These are phyloP conservation scores for Lentinula sp. DNA, from an alignment of 768 basidiomycete species.

Conservation along the genomic window DNA sequence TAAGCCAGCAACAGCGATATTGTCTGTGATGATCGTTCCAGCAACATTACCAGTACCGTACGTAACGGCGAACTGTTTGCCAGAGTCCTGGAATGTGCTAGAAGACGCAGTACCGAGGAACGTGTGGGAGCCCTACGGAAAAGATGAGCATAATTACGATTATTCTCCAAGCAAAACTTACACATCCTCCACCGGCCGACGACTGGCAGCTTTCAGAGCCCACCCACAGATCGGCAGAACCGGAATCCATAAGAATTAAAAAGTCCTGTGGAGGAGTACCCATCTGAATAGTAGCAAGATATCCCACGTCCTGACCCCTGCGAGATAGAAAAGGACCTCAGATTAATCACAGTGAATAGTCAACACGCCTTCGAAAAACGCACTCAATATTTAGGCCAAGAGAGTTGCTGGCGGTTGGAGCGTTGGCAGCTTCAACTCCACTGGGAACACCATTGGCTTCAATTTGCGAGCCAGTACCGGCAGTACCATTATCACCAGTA, in stretches of 20 bases:
- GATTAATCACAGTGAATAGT: not conserved
- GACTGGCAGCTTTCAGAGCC: slow-evolving; percentile 48
- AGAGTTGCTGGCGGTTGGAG: slow-evolving; percentile 32
- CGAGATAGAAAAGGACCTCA: not conserved
- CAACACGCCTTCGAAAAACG: slow-evolving; percentile 11
- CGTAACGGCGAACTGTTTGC: slow-evolving; percentile 47
- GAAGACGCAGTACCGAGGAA: slow-evolving; percentile 61
- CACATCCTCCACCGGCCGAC: slow-evolving; percentile 33
- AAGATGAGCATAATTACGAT: not conserved
- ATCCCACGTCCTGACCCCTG: slow-evolving; percentile 42
- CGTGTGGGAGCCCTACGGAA: slow-evolving; percentile 51
- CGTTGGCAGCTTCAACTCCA: slow-evolving; percentile 5
- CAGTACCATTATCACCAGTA: not conserved
- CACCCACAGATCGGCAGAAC: slow-evolving; percentile 66
- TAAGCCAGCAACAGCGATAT: slow-evolving; percentile 59
- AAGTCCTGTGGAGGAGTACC: slow-evolving; percentile 61
- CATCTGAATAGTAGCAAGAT: slow-evolving; percentile 53
- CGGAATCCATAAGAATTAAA: slow-evolving; percentile 62
- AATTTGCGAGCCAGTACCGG: slow-evolving; percentile 5
- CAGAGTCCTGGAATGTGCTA: slow-evolving; percentile 51
- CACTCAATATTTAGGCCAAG: slow-evolving; percentile 70
- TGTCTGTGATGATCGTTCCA: slow-evolving; percentile 59
- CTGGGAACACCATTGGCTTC: slow-evolving; percentile 5
- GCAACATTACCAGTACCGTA: slow-evolving; percentile 69
- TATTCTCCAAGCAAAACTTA: slow-evolving; percentile 17